Evolutionary conservation across 768 basidiomycete genomes (phyloP).

Genomic region (Agrocybe pediades): DNA sequence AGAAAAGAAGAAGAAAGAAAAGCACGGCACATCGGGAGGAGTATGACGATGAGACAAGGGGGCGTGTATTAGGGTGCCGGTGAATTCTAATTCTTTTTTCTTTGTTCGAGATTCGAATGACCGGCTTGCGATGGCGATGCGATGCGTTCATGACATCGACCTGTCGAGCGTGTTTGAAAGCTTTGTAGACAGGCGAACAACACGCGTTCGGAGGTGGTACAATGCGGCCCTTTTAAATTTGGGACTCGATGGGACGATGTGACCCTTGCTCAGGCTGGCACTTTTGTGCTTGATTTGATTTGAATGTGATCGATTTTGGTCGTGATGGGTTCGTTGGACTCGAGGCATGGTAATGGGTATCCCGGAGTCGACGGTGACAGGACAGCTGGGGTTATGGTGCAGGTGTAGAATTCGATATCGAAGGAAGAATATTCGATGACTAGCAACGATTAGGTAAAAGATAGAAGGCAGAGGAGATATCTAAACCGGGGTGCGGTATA

Average conservation of each 20-base stretch:
- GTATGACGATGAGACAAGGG: too few relatives aligned
- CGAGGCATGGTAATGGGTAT: background rate
- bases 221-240: background rate
- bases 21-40: too few relatives aligned
- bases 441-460: conserved; percentile 35
- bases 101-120: too few relatives aligned
- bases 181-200: background rate
- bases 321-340: background rate
- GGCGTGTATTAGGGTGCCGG: background rate
- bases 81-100: background rate
- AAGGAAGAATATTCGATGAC: conserved; percentile 1
- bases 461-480: too few relatives aligned
- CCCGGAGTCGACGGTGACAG: background rate
- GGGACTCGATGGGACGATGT: conserved; percentile 1
- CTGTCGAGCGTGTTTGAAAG: background rate
- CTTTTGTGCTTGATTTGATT: background rate
- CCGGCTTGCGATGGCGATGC: too few relatives aligned
- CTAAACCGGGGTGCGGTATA: too few relatives aligned
- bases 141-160: background rate
- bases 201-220: background rate
- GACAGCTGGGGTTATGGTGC: background rate
- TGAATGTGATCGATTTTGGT: background rate
- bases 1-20: background rate
- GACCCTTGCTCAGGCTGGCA: background rate
- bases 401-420: background rate